phyloP scores from a whole-genome alignment of 331 rosid genomes.

The Prunus yedoensis region DNA sequence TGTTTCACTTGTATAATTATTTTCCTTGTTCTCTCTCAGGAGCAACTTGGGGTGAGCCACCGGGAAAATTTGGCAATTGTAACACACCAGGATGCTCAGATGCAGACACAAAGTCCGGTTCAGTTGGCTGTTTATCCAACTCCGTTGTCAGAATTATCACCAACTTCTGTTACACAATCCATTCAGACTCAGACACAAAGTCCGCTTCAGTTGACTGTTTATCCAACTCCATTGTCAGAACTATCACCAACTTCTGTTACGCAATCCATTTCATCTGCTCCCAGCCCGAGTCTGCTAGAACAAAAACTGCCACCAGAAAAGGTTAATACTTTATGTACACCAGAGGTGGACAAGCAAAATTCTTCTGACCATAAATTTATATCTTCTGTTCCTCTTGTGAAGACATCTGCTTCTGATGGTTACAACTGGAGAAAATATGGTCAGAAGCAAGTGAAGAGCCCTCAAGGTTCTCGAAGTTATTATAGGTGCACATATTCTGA shows the following conservation, averaged over 20 bases:
- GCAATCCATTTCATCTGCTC: slow-evolving; percentile 62
- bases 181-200: slow-evolving; percentile 41
- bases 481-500: slow-evolving; percentile 78
- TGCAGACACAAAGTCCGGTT: slow-evolving; percentile 42
- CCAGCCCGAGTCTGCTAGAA: slow-evolving; percentile 46
- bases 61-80: slow-evolving; percentile 33
- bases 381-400: slow-evolving; percentile 48
- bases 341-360: slow-evolving; percentile 34
- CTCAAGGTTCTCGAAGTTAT: slow-evolving; percentile 92
- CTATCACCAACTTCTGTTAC: slow-evolving; percentile 81
- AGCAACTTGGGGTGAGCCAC: slow-evolving; percentile 38
- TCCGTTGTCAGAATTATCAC: slow-evolving; percentile 52
- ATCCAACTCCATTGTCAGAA: slow-evolving; percentile 48
- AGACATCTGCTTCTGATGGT: slow-evolving; percentile 79
- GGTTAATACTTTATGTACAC: slow-evolving; percentile 21
- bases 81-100: slow-evolving; percentile 35
- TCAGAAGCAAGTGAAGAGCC: slow-evolving; percentile 98
- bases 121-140: slow-evolving; percentile 46
- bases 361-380: slow-evolving; percentile 42
- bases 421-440: slow-evolving; percentile 99
- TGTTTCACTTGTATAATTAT: not conserved
- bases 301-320: slow-evolving; percentile 39
- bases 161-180: slow-evolving; percentile 84
- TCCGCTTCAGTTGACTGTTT: slow-evolving; percentile 42
- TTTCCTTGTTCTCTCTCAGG: slow-evolving; percentile 37